Conservation (phyloP, 108 stramenopile species). For the Stephanodiscus triporus region DNA sequence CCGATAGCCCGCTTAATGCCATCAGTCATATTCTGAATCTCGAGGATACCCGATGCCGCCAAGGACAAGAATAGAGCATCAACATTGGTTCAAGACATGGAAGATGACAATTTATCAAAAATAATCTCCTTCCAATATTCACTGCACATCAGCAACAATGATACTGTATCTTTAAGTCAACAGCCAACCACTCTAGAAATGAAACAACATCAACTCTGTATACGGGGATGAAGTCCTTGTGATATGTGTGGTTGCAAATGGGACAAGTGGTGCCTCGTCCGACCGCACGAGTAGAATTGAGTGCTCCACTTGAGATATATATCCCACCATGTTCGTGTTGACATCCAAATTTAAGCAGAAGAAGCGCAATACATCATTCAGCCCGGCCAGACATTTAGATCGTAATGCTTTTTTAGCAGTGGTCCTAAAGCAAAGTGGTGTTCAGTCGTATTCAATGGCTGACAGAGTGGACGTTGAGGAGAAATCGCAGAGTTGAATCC, state of each 20-base stretch:
- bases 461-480: not conserved
- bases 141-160: not conserved
- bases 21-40: not conserved
- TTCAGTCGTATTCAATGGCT: not conserved
- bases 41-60: constrained; percentile 3
- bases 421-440: not conserved
- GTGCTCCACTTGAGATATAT: not conserved
- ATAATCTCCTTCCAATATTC: constrained; percentile 3
- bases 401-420: not conserved
- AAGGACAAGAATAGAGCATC: constrained; percentile 6
- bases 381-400: not conserved
- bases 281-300: not conserved
- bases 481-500: not conserved
- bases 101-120: not conserved
- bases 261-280: not conserved
- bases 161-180: not conserved
- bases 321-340: not conserved
- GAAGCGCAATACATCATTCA: not conserved
- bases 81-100: not conserved
- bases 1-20: not conserved
- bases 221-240: not conserved
- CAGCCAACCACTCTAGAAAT: not conserved
- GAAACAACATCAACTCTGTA: not conserved
- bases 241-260: not conserved
- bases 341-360: not conserved